Conservation (phyloP, 768 basidiomycete genomes). For the Amanita rimosa region DNA sequence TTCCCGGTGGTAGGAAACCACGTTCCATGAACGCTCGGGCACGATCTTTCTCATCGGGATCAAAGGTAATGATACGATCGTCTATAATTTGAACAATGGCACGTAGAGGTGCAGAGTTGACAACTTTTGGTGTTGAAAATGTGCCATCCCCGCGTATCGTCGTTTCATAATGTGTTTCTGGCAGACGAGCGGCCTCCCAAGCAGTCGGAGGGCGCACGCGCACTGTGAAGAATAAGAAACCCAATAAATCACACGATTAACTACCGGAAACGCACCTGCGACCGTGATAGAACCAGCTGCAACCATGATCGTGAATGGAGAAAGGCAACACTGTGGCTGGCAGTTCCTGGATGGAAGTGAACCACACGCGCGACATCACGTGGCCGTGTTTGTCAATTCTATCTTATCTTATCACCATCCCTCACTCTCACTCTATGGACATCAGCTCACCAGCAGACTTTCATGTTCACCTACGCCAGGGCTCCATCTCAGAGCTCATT, state of each 20-base stretch:
- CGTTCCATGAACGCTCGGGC: constrained; percentile 73
- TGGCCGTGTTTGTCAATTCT: constrained; percentile 17
- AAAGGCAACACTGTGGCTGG: constrained; percentile 8
- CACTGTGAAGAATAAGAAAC: constrained; percentile 33
- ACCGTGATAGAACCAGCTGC: constrained; percentile 83
- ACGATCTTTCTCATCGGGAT: constrained; percentile 85
- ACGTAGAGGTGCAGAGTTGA: constrained; percentile 48
- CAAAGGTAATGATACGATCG: constrained; percentile 91
- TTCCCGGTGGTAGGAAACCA: constrained; percentile 76
- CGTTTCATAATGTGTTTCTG: constrained; percentile 60
- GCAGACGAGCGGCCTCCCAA: constrained; percentile 79
- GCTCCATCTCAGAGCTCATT: constrained; percentile 69
- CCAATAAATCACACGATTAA: constrained; percentile 8
- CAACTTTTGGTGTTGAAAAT: constrained; percentile 55
- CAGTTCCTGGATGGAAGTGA: constrained; percentile 14
- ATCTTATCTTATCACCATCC: constrained; percentile 22
- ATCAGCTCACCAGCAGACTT: constrained; percentile 38
- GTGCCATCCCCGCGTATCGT: constrained; percentile 78
- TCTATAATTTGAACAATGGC: constrained; percentile 85
- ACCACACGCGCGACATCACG: constrained; percentile 28
- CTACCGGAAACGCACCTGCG: constrained; percentile 41
- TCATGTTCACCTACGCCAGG: constrained; percentile 95
- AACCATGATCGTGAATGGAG: constrained; percentile 38
- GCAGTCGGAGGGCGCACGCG: constrained; percentile 83
- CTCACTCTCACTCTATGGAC: constrained; percentile 18